These are phyloP conservation scores for Cryptosporidium viatorum DNA, from an alignment of 169 alveolate species.

Conservation along the genomic window DNA sequence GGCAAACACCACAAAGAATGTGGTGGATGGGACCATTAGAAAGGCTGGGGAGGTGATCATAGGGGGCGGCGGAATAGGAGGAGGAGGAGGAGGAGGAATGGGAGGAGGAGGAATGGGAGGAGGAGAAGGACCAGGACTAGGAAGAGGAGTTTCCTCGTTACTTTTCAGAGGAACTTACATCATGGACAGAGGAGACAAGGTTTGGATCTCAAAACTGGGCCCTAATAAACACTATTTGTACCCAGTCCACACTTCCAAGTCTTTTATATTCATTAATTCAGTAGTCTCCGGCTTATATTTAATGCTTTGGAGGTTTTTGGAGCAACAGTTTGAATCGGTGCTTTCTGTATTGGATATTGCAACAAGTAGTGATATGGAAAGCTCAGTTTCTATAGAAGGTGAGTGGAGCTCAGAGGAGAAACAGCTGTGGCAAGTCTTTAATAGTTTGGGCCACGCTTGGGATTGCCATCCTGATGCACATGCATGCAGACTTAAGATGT, in stretches of 20 bases:
- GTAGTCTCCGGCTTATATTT: slow-evolving; percentile 79
- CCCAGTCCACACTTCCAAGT: slow-evolving; percentile 78
- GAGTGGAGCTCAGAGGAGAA: slow-evolving; percentile 69
- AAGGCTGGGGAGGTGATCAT: neutral
- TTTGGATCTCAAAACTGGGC: slow-evolving; percentile 56
- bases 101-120: neutral
- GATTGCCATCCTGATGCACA: slow-evolving; percentile 83
- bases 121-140: neutral
- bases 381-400: slow-evolving; percentile 12
- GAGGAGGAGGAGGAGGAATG: neutral
- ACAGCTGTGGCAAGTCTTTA: slow-evolving; percentile 77
- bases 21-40: slow-evolving; percentile 6
- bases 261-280: slow-evolving; percentile 78
- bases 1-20: slow-evolving; percentile 4
- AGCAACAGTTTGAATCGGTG: slow-evolving; percentile 77
- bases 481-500: slow-evolving; percentile 78
- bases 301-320: slow-evolving; percentile 78
- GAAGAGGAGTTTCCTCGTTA: neutral
- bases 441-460: slow-evolving; percentile 21
- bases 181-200: slow-evolving; percentile 42
- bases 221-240: slow-evolving; percentile 77
- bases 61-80: neutral
- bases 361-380: slow-evolving; percentile 60
- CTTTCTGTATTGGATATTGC: slow-evolving; percentile 62
- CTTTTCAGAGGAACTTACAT: slow-evolving; percentile 46